These are phyloP conservation scores for Talaromyces albobiverticillius DNA, from an alignment of 2,329 filamentous ascomycete species.

Conservation along the genomic window DNA sequence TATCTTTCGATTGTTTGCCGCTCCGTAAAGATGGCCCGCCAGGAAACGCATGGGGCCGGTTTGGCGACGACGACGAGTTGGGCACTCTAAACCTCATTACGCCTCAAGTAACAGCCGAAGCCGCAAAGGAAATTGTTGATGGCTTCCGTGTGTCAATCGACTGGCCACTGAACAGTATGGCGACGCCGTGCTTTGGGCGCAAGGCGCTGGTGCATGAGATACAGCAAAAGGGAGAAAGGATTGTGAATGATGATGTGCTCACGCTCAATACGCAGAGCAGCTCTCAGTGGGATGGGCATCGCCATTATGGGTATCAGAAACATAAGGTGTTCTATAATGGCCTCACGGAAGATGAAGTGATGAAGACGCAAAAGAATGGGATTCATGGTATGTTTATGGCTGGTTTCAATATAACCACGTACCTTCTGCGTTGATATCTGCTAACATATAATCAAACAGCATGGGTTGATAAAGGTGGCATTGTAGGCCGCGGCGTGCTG, in stretches of 20 bases:
- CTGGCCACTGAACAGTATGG: neutral
- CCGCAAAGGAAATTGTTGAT: slow-evolving; percentile 43
- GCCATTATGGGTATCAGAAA: slow-evolving; percentile 37
- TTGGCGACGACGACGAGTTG: slow-evolving; percentile 50
- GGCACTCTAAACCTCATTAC: slow-evolving; percentile 56
- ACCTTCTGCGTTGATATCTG: neutral
- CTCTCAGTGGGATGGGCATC: slow-evolving; percentile 48
- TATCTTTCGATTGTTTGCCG: neutral
- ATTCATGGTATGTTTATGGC: slow-evolving; percentile 38
- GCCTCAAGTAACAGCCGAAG: slow-evolving; percentile 38
- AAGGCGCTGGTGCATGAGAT: neutral
- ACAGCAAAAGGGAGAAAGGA: neutral
- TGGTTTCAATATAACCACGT: neutral
- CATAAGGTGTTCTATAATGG: slow-evolving; percentile 33
- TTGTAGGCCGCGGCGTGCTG: slow-evolving; percentile 44
- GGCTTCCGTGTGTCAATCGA: slow-evolving; percentile 22
- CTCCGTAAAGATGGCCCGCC: slow-evolving; percentile 36
- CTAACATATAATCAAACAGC: slow-evolving; percentile 21
- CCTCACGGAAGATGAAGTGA: slow-evolving; percentile 35
- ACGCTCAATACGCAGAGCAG: slow-evolving; percentile 46
- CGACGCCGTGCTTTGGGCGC: neutral
- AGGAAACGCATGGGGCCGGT: slow-evolving; percentile 57
- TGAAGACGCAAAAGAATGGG: slow-evolving; percentile 27
- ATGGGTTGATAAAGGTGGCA: slow-evolving; percentile 23
- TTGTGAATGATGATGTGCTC: neutral